Base-by-base conservation (phyloP, 768 basidiomycete species). In the Trametes sanguinea region DNA sequence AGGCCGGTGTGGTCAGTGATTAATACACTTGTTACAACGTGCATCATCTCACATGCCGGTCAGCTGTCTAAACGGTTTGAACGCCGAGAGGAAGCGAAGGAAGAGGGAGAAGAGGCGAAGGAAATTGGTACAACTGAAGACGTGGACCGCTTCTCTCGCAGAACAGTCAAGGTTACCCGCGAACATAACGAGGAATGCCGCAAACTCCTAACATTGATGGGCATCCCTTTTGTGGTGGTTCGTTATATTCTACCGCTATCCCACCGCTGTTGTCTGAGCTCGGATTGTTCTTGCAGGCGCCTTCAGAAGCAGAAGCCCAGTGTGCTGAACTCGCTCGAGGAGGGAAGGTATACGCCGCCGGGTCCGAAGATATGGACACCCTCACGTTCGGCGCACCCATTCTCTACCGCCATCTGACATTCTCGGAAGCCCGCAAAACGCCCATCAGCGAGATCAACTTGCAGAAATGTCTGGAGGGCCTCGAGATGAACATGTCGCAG, bases 351-450 rank as follows among this genome's bases (percentile, higher is more conserved):
- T 98, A 93, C 73, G 97, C 93, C 1, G 95, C 97, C 7, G 97
- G 97, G 13, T 97, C 95, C 0, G 97, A 98, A 76, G 97, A 99
- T 75, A 99, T 99, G 97, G 97, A 99, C 70, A 99, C 97, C 7
- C 85, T 99, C 22, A 99, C 97, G 0, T 99, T 99, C 80, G 83
- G 85, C 66, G 79, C 96, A 0, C 96, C 97, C 1, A 88, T 96
- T 46, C 82, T 99, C 8, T 89, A 91, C 67, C 92, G 97, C 32
- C 97, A 98, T 75, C 84, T 99, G 61, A 98, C 97, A 11, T 98
- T 98, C 78, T 95, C 94, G 11, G 97, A 99, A 72, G 95, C 95
- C 13, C 94, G 96, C 74, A 98, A 98, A 71, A 87, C 91, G 65
- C 97, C 97, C 14, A 99, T 99, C 69, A 89, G 86, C 68, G 94